phyloP scores from a whole-genome alignment of 2,329 filamentous ascomycete genomes.

The Sarocladium oryzae region DNA sequence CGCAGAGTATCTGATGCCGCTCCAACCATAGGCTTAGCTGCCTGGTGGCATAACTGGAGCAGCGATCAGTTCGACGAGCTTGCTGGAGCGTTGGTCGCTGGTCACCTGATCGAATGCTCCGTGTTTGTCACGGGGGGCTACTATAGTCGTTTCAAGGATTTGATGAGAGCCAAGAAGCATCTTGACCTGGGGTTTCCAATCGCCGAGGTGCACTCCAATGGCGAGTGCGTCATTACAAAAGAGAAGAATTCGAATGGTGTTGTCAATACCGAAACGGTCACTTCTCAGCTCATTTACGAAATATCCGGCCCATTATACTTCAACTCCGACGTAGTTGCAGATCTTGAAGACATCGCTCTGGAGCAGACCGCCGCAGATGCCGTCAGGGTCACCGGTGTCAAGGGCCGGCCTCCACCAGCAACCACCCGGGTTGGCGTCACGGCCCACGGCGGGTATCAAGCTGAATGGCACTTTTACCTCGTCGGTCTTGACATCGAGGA shows the following conservation, averaged over 20 bases:
- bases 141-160: slow-evolving; percentile 35
- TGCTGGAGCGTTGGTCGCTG: slow-evolving; percentile 40
- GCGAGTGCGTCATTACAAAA: slow-evolving; percentile 25
- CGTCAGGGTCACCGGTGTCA: slow-evolving; percentile 29
- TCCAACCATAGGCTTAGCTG: slow-evolving; percentile 45
- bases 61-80: slow-evolving; percentile 37
- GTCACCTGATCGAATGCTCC: slow-evolving; percentile 44
- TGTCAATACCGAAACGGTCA: slow-evolving; percentile 22
- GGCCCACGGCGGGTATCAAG: slow-evolving; percentile 30
- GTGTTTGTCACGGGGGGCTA: slow-evolving; percentile 46
- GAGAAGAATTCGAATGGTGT: slow-evolving; percentile 25
- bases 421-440: slow-evolving; percentile 34
- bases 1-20: slow-evolving; percentile 32
- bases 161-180: slow-evolving; percentile 13
- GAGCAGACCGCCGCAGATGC: slow-evolving; percentile 10
- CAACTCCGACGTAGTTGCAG: slow-evolving; percentile 34
- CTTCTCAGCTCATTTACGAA: slow-evolving; percentile 34
- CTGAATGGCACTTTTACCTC: slow-evolving; percentile 22
- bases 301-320: slow-evolving; percentile 33
- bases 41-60: slow-evolving; percentile 46
- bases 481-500: slow-evolving; percentile 18
- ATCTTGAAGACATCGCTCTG: slow-evolving; percentile 32
- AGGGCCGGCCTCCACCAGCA: slow-evolving; percentile 29
- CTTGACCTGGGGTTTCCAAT: slow-evolving; percentile 23
- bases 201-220: slow-evolving; percentile 22